phyloP scores from a whole-genome alignment of 352 stramenopile species.

The Globisporangium irregulare region DNA sequence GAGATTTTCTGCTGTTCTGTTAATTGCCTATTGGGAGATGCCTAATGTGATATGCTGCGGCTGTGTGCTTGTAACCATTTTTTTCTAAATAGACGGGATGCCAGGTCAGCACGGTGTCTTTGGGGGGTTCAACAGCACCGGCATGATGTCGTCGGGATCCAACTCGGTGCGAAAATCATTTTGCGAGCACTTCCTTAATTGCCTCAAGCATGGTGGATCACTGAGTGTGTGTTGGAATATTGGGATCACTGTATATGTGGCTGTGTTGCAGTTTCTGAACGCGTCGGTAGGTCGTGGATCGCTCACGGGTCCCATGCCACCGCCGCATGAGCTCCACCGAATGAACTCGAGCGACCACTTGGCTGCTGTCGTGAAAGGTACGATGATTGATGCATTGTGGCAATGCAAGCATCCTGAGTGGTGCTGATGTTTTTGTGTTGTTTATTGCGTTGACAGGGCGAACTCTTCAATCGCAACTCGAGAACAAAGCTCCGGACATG shows the following conservation, averaged over 20 bases:
- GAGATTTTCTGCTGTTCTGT: background rate
- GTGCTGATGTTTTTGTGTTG: background rate
- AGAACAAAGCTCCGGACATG: constrained; percentile 81
- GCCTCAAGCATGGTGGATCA: background rate
- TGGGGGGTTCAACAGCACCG: constrained; percentile 40
- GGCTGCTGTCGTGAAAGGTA: constrained; percentile 30
- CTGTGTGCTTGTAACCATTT: background rate
- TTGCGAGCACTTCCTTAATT: background rate
- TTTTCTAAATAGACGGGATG: constrained; percentile 3
- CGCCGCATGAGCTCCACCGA: constrained; percentile 55
- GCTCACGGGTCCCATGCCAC: constrained; percentile 27
- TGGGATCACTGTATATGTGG: background rate
- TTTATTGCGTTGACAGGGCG: constrained; percentile 30
- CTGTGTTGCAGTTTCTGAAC: constrained; percentile 49
- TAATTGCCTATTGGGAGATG: background rate
- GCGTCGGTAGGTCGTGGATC: constrained; percentile 29
- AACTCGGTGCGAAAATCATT: constrained; percentile 36
- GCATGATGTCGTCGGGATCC: constrained; percentile 34
- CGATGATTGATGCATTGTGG: background rate
- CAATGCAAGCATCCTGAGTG: background rate
- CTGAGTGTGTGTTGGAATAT: background rate
- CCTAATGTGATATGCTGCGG: background rate
- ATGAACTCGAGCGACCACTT: constrained; percentile 48
- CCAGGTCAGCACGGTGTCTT: constrained; percentile 27
- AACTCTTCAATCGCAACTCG: constrained; percentile 41